Percentiles rank a stretch among this genome's conserved stretches.
phyloP scores from a whole-genome alignment of 2,329 filamentous ascomycete species.

The Aspergillus jensenii region DNA sequence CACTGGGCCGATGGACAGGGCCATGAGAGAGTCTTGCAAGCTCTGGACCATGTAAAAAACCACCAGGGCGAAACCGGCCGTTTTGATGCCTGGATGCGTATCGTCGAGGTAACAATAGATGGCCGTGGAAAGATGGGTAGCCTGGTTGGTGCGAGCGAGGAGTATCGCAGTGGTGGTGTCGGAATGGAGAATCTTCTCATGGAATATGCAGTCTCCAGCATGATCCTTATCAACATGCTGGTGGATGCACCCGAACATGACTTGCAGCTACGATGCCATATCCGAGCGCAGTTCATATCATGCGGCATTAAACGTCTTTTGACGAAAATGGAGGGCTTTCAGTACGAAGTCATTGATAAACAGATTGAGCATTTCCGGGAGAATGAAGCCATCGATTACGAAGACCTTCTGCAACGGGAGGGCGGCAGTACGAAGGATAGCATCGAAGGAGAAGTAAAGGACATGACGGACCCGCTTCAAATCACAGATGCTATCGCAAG shows the following conservation, averaged over 20 bases:
- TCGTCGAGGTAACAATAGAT: conserved; percentile 95
- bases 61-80: conserved; percentile 88
- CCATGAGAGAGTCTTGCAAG: conserved; percentile 89
- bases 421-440: conserved; percentile 87
- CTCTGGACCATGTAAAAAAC: conserved; percentile 85
- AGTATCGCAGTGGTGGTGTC: conserved; percentile 91
- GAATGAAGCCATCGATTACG: conserved; percentile 97
- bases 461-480: conserved; percentile 87
- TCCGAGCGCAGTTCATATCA: conserved; percentile 91
- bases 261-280: conserved; percentile 86
- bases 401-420: conserved; percentile 91
- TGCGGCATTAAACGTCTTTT: conserved; percentile 93
- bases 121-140: conserved; percentile 98
- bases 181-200: conserved; percentile 98
- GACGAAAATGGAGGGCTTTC: conserved; percentile 96
- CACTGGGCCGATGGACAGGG: conserved; percentile 89
- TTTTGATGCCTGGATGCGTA: conserved; percentile 98
- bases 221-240: conserved; percentile 95
- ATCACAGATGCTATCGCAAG: conserved; percentile 92
- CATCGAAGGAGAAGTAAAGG: conserved; percentile 80
- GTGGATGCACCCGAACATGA: conserved; percentile 88
- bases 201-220: conserved; percentile 95
- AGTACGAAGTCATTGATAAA: conserved; percentile 98
- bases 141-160: conserved; percentile 92
- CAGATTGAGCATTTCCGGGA: conserved; percentile 90